phyloP scores from a whole-genome alignment of 768 basidiomycete genomes.

The Gloeostereum incarnatum region DNA sequence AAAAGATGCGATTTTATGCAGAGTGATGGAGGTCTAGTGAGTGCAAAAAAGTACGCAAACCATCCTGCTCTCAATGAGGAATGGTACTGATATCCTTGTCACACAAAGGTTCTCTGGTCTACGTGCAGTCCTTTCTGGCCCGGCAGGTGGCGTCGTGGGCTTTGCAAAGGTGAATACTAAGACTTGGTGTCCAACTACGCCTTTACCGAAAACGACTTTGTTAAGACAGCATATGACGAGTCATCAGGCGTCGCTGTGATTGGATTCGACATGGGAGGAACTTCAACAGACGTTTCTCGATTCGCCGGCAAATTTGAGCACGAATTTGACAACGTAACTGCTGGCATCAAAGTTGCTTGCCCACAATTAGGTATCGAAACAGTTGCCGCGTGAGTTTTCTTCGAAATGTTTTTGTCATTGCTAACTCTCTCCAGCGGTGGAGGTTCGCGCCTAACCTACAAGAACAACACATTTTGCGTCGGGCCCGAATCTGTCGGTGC shows the following conservation, averaged over 20 bases:
- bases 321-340: constrained; percentile 37
- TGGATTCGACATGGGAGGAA: constrained; percentile 31
- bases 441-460: neutral
- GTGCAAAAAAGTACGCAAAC: constrained; percentile 45
- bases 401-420: no score
- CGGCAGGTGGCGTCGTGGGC: constrained; percentile 39
- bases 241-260: constrained; percentile 21
- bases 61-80: neutral
- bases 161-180: constrained; percentile 22
- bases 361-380: constrained; percentile 34
- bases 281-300: constrained; percentile 35
- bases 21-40: constrained; percentile 55
- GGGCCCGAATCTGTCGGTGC: constrained; percentile 7
- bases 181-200: neutral
- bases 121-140: constrained; percentile 27
- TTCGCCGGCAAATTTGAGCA: constrained; percentile 32
- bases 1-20: constrained; percentile 62
- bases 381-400: constrained; percentile 33
- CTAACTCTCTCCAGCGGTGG: constrained; percentile 28
- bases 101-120: constrained; percentile 28
- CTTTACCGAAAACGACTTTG: constrained; percentile 8
- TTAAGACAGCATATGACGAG: constrained; percentile 22
- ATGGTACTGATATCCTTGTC: constrained; percentile 20
- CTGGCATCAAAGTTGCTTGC: constrained; percentile 26
- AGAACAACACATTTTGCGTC: constrained; percentile 9